Base-by-base conservation (phyloP, 2,329 filamentous ascomycete species). In the Beauveria asiatica region DNA sequence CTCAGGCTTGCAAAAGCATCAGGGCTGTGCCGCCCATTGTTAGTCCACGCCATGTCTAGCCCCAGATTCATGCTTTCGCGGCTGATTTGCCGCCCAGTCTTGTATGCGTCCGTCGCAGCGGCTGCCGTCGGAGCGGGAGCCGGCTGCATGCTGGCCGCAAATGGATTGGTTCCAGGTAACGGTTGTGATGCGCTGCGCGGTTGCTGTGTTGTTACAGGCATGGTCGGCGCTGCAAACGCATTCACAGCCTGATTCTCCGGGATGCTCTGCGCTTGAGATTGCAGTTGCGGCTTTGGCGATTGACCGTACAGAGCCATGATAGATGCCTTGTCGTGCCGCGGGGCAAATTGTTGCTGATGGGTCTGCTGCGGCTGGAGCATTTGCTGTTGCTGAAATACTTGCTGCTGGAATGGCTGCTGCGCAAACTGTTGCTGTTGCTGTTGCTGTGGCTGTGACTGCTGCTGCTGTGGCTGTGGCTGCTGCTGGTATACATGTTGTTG, bases 1-100 rank as follows among this genome's bases (percentile, higher is more conserved):
- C 87, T 90, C 64, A 92, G 75, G 55, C 86, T 89, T 2, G 88
- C 84, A 78, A 92, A 92, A 16, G 89, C 89, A 72, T 92, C 89
- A 3, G 89, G 89, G 66, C 88, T 91, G 68, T 92, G 88, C 46
- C 89, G 78, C 10, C 89, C 89, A 65, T 86, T 87, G 66, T 86
- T 87, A 67, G 78, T 79, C 83, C 83, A 85, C 50, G 82, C 80
- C 77, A 85, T 81, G 60, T 83, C 83, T 71, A 84, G 78, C 45
- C 88, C 82, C 65, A 85, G 79, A 59, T 78, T 83, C 70, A 90
- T 83, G 70, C 88, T 92, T 68, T 92, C 89, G 53, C 88, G 81
- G 67, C 87, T 92, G 62, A 55, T 69, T 62, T 61, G 66, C 57
- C 63, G 65, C 62, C 63, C 64, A 61, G 67, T 67, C 68, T 63